These are phyloP conservation scores for Amaranthus hypochondriacus DNA, from an alignment of 148 eudicot species.

Conservation along the genomic window DNA sequence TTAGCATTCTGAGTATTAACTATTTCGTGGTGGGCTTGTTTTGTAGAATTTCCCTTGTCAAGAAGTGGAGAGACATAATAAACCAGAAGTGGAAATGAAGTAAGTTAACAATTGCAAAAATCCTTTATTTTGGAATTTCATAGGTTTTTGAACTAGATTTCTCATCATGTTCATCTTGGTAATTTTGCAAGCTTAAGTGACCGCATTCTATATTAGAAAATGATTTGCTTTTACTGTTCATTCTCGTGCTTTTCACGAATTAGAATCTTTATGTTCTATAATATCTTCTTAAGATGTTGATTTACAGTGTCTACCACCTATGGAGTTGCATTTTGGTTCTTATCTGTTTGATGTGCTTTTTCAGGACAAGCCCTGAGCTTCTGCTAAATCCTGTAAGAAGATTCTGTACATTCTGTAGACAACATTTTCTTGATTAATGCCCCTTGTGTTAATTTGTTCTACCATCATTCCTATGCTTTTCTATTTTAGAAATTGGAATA, in stretches of 20 bases:
- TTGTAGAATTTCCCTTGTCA: constrained; percentile 97
- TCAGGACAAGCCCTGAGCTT: constrained; percentile 96
- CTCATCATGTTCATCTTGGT: neutral
- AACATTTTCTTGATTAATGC: constrained; percentile 8
- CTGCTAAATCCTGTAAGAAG: constrained; percentile 88
- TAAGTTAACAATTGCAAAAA: constrained; percentile 26
- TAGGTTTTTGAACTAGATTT: too few relatives aligned
- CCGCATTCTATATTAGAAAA: neutral
- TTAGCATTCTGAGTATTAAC: neutral
- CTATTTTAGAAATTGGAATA: neutral
- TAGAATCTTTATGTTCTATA: neutral
- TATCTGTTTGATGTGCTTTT: constrained; percentile 27
- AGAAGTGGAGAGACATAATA: constrained; percentile 98
- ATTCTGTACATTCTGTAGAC: constrained; percentile 18
- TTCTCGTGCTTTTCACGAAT: neutral
- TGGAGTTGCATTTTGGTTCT: constrained; percentile 9
- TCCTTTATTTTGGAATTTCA: too few relatives aligned
- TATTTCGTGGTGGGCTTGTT: constrained; percentile 15
- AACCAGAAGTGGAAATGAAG: constrained; percentile 96
- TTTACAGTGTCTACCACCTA: neutral
- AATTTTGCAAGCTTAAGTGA: constrained; percentile 1
- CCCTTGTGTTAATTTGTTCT: neutral
- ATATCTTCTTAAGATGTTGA: neutral
- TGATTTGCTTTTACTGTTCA: neutral
- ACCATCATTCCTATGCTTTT: neutral